Evolutionary conservation across 23 red algal species (phyloP).

Genomic region (Chondrus crispus): DNA sequence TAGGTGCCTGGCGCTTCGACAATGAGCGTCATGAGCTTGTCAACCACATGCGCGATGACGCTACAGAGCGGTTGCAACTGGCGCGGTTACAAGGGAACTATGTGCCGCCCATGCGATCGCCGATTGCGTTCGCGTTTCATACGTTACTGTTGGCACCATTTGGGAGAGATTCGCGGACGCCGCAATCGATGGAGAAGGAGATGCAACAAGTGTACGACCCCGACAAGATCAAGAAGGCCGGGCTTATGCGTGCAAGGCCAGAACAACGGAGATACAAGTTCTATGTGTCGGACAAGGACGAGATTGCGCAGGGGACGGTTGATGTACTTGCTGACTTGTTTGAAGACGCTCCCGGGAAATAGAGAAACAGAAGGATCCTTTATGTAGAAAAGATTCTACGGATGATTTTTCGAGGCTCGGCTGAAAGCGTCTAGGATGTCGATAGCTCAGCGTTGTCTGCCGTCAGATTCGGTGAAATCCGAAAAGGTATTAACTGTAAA

Average conservation of each 20-base stretch:
- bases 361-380: no score
- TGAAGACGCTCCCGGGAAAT: conserved; percentile 23
- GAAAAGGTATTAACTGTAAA: no score
- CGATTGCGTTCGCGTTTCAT: conserved; percentile 85
- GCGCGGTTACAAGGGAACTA: conserved; percentile 94
- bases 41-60: conserved; percentile 87
- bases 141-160: conserved; percentile 56
- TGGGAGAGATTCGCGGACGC: conserved; percentile 35
- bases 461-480: no score
- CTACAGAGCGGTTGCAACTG: conserved; percentile 93
- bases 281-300: neutral
- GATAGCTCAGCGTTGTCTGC: no score
- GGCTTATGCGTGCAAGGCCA: conserved; percentile 44
- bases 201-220: conserved; percentile 60
- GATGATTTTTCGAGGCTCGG: no score
- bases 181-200: conserved; percentile 28
- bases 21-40: conserved; percentile 81
- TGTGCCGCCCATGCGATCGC: conserved; percentile 70
- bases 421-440: no score
- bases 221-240: conserved; percentile 43
- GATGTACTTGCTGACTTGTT: conserved; percentile 21
- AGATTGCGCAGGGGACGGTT: neutral
- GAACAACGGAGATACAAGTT: neutral
- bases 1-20: conserved; percentile 77
- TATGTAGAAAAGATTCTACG: no score